Evolutionary conservation across 1,139 yeast genomes (phyloP), one percentile per base, ranked within the genome.

Genomic region (Arxiozyma heterogenica): DNA sequence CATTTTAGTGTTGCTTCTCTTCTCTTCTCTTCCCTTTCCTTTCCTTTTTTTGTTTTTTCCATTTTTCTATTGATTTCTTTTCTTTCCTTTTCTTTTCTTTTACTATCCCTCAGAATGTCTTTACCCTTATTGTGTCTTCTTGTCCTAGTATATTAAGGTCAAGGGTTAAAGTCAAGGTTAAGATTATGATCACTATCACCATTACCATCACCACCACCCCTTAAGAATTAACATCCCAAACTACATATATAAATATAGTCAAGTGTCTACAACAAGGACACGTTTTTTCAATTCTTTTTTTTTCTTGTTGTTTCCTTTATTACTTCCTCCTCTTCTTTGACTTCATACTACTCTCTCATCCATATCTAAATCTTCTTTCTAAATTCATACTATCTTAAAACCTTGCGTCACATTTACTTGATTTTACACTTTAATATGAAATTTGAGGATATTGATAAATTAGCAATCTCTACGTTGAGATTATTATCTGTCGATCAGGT

Each of bases 381-480:
- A 12, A 3, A 34, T 34, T 15, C 4, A 15, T 34, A 34, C 12
- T 12, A 34, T 34, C 15, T 12, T n/a, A 34, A 12, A 15, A 34
- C 39, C 17, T 12, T 34, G 39, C 6, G 39, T 34, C 5, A 34
- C 17, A 15, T 9, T 6, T 34, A 15, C n/a, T 12, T 12, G n/a
- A 3, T 12, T 12, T 15, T 34, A 12, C 6, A 34, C 12, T 3
- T 34, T 12, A 12, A 12, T 51, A 64, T 64, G 67, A 53, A 66
- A 46, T 71, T 65, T 58, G 57, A 73, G 53, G 82, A 79, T 55
- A 76, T 88, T 68, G 96, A 91, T 72, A 78, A 76, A 64, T 78
- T 79, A 72, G 86, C 96, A 56, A 78, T 94, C 74, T 79, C 82
- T 77, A 89, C 98, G 64, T 87, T 93, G 75, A 90, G 98, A 78